Base-by-base conservation (phyloP, 208 protist genomes). In the Blechomonas ayalai region DNA sequence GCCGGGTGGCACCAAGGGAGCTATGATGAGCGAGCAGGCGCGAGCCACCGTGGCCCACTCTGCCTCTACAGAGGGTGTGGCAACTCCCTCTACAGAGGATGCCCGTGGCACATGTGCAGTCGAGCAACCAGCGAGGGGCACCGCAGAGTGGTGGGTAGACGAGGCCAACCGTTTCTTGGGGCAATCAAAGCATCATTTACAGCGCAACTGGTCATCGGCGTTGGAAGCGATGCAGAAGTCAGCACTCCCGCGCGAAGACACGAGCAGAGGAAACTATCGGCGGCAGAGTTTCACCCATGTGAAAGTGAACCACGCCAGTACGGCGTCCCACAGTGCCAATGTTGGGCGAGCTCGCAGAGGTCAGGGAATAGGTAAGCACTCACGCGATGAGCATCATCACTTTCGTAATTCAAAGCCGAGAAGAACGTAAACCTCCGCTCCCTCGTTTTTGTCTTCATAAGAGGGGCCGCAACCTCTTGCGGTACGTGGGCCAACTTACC, bases 91-190 rank as follows among this genome's bases (percentile, higher is more conserved):
- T n/a, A 45, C 26, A 20, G 52, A 12, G 5, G 38, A 24, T 23
- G 27, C 27, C 32, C 24, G 26, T 24, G 15, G n/a, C n/a, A 9
- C 20, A 7, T 34, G 41, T 25, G 22, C 37, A 19, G 37, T 8
- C 41, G 36, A 10, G 13, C 31, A 36, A n/a, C 1, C 37, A 9
- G 10, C 31, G 4, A 16, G 18, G 0, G 53, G 45, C 5, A 66
- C 43, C 2, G 76, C 59, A 9, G 67, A 85, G 57, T 81, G 71
- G 71, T 81, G 76, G 72, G 50, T 76, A 18, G 22, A 25, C 25
- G 55, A 73, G 59, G 66, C 75, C 3, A 40, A 59, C 31, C 29
- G 52, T 39, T 79, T 56, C 32, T 52, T 84, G 3, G 27, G 45
- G 24, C 45, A 67, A 24, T 74, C 67, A 4, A 61, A 78, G 59